Conservation (phyloP, 805 yeast genomes). For the Starmerella stellata region DNA sequence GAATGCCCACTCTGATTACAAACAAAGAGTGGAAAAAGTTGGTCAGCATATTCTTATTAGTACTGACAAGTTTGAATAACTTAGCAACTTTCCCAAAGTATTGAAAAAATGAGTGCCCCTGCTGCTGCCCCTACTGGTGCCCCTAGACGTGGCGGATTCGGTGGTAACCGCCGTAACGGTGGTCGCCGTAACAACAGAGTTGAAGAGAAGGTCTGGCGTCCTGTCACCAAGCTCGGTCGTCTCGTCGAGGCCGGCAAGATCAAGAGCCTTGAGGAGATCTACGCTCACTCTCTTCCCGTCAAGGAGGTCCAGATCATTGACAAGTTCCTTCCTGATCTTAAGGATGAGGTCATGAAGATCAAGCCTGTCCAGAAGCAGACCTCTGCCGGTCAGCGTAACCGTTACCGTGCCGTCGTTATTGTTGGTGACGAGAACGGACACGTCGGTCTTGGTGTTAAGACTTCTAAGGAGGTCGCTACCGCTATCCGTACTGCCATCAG, state of each 20-base stretch:
- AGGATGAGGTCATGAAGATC: constrained; percentile 99
- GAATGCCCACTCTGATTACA: too few relatives aligned
- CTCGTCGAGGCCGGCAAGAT: constrained; percentile 97
- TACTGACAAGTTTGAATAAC: not conserved
- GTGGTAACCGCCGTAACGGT: constrained; percentile 21
- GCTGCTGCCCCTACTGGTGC: constrained; percentile 12
- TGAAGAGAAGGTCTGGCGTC: constrained; percentile 98
- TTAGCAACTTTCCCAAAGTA: not conserved
- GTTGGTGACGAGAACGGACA: constrained; percentile 99
- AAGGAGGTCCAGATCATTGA: constrained; percentile 99
- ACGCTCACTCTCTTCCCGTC: constrained; percentile 97
- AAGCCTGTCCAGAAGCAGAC: constrained; percentile 99
- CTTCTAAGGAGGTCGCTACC: constrained; percentile 99
- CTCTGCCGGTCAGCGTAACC: constrained; percentile 99
- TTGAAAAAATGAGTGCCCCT: constrained; percentile 11
- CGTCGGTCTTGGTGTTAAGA: constrained; percentile 99
- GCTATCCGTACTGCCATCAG: constrained; percentile 99
- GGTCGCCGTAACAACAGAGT: constrained; percentile 65
- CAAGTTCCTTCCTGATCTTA: constrained; percentile 82
- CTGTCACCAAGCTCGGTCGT: constrained; percentile 99
- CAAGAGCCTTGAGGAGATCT: constrained; percentile 91
- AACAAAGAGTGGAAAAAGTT: too few relatives aligned
- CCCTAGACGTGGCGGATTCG: constrained; percentile 22
- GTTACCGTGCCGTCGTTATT: constrained; percentile 99
- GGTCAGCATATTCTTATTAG: too few relatives aligned